Base-by-base conservation (phyloP, 176 grass and related monocot genomes). In the Puccinellia tenuiflora region DNA sequence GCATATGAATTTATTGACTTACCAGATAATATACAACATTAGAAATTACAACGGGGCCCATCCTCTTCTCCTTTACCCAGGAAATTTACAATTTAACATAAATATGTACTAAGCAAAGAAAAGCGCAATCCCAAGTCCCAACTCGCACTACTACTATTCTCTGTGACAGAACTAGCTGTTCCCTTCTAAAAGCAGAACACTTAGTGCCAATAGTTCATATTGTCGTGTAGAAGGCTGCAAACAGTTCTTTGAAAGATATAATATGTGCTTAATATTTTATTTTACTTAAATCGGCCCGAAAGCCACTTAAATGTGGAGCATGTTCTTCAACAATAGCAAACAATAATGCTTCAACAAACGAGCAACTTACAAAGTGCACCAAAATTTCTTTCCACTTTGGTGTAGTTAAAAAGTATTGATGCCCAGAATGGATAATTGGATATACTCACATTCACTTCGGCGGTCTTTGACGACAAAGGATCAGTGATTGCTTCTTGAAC, bases 381-480 rank as follows among this genome's bases (percentile, higher is more conserved):
- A 31, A 30, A 65, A 13, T 66, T 77, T 38, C 28, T 66, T 77
- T 38, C 28, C 12, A 35, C 29, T 79, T 21, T 1, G 4, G 42
- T 29, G 31, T 12, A 8, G 3, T 67, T 35, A 37, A 47, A 46
- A 47, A 21, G 2, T 30, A 37, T 37, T 52, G 20, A 67, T 79
- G 61, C 51, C 54, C 46, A 52, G 14, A 80, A 67, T 24, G 1
- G 46, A 24, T 7, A 37, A 7, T 13, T 46, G 28, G 20, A 25
- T 52, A 35, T 51, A 80, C 78, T 80, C 78, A 80, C 78, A 52
- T 80, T 37, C 3, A 18, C 45, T 80, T 67, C 78, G 78, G 14
- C 7, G 0, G 21, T 7, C 26, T 68, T 80, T 35, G 45, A 80
- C 61, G 0, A 68, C 78, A 80, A 68, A 80, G 30, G 46, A 6